Base-by-base conservation (phyloP, 352 stramenopile genomes). In the Thalassiosira mediterranea region DNA sequence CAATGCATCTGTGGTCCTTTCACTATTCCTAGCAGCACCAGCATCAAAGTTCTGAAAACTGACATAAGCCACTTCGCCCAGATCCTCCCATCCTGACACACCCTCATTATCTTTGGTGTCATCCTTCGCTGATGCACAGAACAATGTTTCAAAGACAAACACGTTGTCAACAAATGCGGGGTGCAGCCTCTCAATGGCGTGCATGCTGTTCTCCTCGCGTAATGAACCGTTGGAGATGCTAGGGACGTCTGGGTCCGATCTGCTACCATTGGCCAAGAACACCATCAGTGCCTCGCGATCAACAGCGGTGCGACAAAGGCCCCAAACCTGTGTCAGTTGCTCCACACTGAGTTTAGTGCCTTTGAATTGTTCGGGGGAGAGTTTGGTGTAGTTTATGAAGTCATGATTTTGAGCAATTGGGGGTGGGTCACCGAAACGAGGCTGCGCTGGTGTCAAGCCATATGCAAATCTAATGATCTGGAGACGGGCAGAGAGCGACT, bases 231-330 rank as follows among this genome's bases (percentile, higher is more conserved):
- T 51, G 34, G 7, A 7, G 34, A 13, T 13, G 34, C 34, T 42
- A 42, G 34, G 34, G n/a, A 49, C 53, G 40, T 47, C 28, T n/a
- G 49, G 54, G 37, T 72, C 66, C 17, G 46, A 57, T 38, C 64
- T 61, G 4, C 83, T 90, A n/a, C 83, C 74, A 53, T 75, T 84
- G 5, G 86, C 77, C 47, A 93, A 76, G 48, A 93, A 93, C 8
- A 81, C 57, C 84, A 93, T 93, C 0, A 89, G 44, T 28, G 79
- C 69, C 60, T 93, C 88, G 52, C 78, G 60, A 75, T 93, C 88
- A 13, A 31, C 15, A 0, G 81, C 72, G 11, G 32, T 31, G 19
- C 28, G 69, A 60, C 88, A 93, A 23, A 91, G 58, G n/a, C 75
- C 62, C 88, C 88, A 93, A 1, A 93, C 52, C 15, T 67, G 59